Evolutionary conservation across 176 grass and related monocot genomes (phyloP), one percentile per base, ranked within the genome.

Genomic region (Oryza meridionalis): DNA sequence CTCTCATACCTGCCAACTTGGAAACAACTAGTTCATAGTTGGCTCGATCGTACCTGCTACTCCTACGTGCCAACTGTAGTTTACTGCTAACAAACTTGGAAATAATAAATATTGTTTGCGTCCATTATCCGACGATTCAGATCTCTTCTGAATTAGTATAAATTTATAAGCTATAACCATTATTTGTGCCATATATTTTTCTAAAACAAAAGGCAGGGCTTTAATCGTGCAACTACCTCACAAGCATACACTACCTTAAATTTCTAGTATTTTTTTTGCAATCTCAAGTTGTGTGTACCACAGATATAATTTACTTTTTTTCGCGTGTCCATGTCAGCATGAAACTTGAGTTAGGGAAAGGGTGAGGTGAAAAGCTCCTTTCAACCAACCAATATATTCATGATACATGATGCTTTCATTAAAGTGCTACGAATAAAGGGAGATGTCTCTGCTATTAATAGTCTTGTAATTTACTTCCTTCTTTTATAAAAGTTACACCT

Each of bases 341-440:
- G 21, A 62, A 61, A 55, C 31, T 43, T 65, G 42, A 16, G 49
- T 19, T 35, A 65, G 68, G n/a, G 11, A 59, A 6, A 58, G 14
- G 27, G 85, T 29, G 31, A 25, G 70, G 38, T 81, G n/a, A 38
- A 49, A 53, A 9, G 72, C 66, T 70, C 35, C 58, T 86, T 82
- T 90, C 78, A 19, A 5, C 32, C 66, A 67, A 77, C 71, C n/a
- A 72, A 63, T 49, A 26, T 50, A 27, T 71, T 73, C 29, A 67
- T 64, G 27, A 75, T 17, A 24, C 44, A 66, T 17, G 32, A 17
- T n/a, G 9, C 19, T 31, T 77, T 10, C 4, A 35, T 5, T 11
- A 58, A 46, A 75, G 22, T 62, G n/a, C 8, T 1, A 9, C 58
- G 2, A 24, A 24, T 0, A 19, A 66, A 26, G 11, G 5, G 11